These are phyloP conservation scores for Clavulina sp. DNA, from an alignment of 768 basidiomycete species.

Conservation along the genomic window DNA sequence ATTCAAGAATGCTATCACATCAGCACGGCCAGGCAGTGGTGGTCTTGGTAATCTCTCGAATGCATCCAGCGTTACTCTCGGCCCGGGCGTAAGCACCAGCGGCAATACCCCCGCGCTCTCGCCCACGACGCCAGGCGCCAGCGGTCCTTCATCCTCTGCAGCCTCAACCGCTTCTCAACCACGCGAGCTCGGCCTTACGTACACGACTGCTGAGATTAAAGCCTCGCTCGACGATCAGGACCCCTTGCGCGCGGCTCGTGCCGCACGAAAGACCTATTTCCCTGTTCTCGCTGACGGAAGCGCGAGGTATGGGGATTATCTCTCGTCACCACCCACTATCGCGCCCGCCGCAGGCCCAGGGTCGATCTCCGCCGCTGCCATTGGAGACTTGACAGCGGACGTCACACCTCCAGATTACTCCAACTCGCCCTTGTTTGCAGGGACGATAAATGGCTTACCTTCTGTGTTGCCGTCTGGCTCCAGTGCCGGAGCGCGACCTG, in stretches of 20 bases:
- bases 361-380: too few relatives aligned
- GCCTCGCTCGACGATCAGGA: not conserved
- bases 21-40: slow-evolving; percentile 3
- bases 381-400: too few relatives aligned
- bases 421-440: too few relatives aligned
- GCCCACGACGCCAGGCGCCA: not conserved
- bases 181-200: not conserved
- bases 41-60: too few relatives aligned
- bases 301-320: slow-evolving; percentile 3
- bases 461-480: too few relatives aligned
- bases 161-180: not conserved
- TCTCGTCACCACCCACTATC: too few relatives aligned
- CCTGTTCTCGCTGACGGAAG: slow-evolving; percentile 9
- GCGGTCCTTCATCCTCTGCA: not conserved
- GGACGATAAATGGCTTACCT: too few relatives aligned
- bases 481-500: too few relatives aligned
- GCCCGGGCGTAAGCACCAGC: too few relatives aligned
- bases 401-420: too few relatives aligned
- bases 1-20: slow-evolving; percentile 18
- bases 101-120: not conserved
- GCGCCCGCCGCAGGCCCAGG: not conserved
- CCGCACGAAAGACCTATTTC: slow-evolving; percentile 22
- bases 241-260: not conserved
- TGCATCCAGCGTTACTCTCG: too few relatives aligned
- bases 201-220: not conserved